phyloP scores from a whole-genome alignment of 169 alveolate species.

The Eimeria zaria region DNA sequence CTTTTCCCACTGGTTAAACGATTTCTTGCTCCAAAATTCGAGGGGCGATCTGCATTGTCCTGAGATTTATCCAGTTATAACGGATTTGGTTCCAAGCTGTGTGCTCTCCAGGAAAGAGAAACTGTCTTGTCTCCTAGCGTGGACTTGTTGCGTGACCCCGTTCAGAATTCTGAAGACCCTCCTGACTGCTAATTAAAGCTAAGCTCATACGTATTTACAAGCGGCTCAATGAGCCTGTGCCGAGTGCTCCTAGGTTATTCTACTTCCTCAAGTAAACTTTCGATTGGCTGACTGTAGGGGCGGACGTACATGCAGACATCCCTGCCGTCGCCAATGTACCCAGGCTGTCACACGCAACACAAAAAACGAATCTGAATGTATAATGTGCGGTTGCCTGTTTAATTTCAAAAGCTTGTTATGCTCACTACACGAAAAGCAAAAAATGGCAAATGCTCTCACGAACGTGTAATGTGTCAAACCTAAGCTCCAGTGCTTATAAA shows the following conservation, averaged over 20 bases:
- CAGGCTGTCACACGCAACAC: slow-evolving; percentile 71
- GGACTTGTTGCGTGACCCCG: neutral
- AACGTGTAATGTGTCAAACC: neutral
- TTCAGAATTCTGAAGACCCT: neutral
- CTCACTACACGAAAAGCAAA: neutral
- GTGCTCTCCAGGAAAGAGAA: neutral
- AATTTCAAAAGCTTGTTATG: neutral
- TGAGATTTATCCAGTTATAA: neutral
- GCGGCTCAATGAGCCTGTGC: neutral
- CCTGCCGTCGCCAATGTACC: slow-evolving; percentile 76
- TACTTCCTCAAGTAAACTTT: neutral
- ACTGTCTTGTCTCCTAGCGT: neutral
- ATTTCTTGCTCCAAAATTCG: neutral
- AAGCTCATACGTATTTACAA: too few relatives aligned
- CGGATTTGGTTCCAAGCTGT: neutral
- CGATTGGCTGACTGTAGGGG: neutral
- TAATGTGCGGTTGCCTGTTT: neutral
- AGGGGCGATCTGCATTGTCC: neutral
- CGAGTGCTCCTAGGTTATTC: neutral
- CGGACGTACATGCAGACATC: slow-evolving; percentile 70
- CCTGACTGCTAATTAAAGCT: neutral
- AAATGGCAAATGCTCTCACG: neutral
- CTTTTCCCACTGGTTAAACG: neutral
- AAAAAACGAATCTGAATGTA: neutral
- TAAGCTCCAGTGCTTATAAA: neutral